Evolutionary conservation across 1,284 basidiomycete genomes (phyloP), one percentile per base, ranked within the genome.

Genomic region (Ustilago loliicola): DNA sequence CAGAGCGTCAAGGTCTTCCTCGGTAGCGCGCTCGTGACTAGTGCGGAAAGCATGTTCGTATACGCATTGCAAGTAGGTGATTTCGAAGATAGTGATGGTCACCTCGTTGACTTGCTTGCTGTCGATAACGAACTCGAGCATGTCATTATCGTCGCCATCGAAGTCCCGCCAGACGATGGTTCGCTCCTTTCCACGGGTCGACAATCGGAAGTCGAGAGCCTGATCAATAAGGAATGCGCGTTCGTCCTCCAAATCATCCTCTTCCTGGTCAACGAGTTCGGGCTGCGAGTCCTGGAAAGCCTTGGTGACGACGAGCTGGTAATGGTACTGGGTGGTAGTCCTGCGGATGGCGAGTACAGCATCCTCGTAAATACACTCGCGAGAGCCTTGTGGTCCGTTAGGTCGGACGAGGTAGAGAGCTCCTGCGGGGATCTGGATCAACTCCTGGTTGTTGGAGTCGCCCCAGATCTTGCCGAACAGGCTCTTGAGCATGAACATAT

Each of bases 281-380:
- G 97, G 94, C 85, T 98, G 96, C 11, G 95, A 96, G 73, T 98
- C 95, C 80, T 97, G 94, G 84, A 94, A 98, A 0, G 96, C 95
- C 72, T 95, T 90, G 15, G 95, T 97, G 63, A 98, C 91, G 9
- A 98, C 96, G n/a, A 99, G 90, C 87, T 98, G 78, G 85, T 96
- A 99, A 84, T 96, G 92, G 88, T 92, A 93, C 62, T 95, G 94
- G 61, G 94, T 87, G 0, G 93, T 90, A 19, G 88, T 89, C 25
- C 96, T 91, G 67, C 97, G 92, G 83, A 99, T 93, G 23, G 95
- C 96, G 13, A 93, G 93, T 87, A 97, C 95, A 9, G 96, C 96
- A 83, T 97, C 95, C 81, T 95, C 94, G 88, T 95, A 99, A 89
- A 99, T 97, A 94, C 97, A 99, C 89, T 98, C 96, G 81, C 95